Evolutionary conservation across 768 basidiomycete genomes (phyloP).

Genomic region (Boletus sp.): DNA sequence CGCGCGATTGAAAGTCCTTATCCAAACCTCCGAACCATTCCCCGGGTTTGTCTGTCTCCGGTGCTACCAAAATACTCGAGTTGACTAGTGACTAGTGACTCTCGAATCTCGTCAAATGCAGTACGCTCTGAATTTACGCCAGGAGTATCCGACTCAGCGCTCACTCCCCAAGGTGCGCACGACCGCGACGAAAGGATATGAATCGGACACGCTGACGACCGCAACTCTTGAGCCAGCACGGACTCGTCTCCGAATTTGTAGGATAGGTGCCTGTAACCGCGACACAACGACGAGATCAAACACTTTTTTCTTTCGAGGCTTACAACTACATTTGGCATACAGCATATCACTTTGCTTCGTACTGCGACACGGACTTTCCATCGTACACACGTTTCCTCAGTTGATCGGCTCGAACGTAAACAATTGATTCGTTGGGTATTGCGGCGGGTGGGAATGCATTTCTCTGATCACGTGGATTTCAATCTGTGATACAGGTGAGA

Average conservation of each 20-base stretch:
- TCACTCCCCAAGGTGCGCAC: background rate
- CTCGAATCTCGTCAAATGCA: too few species aligned
- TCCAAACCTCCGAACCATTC: too few species aligned
- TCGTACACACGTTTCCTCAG: background rate
- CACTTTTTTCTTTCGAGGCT: background rate
- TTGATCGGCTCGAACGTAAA: background rate
- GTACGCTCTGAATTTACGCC: too few species aligned
- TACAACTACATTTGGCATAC: background rate
- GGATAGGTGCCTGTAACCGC: background rate
- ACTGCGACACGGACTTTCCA: background rate
- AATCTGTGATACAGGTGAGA: background rate
- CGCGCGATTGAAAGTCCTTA: too few species aligned
- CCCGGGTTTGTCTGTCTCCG: too few species aligned
- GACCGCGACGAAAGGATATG: background rate
- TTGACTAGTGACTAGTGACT: too few species aligned
- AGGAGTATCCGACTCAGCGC: background rate
- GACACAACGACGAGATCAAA: background rate
- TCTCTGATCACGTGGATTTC: background rate
- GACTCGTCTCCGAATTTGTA: background rate
- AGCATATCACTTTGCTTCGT: background rate
- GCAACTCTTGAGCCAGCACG: too few species aligned
- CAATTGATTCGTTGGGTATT: background rate
- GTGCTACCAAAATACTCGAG: too few species aligned
- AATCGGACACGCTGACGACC: background rate
- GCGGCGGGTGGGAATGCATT: background rate